These are phyloP conservation scores for Schwanniomyces polymorphus DNA, from an alignment of 805 yeast genomes.

Conservation along the genomic window DNA sequence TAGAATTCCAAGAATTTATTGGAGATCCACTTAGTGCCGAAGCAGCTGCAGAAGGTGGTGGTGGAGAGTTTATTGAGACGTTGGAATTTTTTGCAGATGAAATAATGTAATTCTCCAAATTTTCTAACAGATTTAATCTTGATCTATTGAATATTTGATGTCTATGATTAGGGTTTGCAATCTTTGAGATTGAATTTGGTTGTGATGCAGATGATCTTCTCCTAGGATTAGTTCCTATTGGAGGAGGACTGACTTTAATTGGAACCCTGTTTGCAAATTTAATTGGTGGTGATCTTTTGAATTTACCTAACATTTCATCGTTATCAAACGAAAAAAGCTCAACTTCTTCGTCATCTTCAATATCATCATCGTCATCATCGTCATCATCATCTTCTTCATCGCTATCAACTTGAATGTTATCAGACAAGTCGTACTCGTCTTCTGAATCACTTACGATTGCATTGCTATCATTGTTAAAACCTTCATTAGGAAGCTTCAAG, in stretches of 20 bases:
- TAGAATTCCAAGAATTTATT: conserved; percentile 15
- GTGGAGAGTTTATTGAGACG: conserved; percentile 35
- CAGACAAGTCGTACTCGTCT: conserved; percentile 19
- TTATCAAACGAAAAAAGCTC: conserved; percentile 28
- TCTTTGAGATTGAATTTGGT: conserved; percentile 12
- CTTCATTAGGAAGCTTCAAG: conserved; percentile 45
- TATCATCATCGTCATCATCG: conserved; percentile 23
- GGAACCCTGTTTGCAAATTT: conserved; percentile 46
- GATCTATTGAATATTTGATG: conserved; percentile 37
- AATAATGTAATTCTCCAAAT: conserved; percentile 40
- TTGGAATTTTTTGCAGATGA: conserved; percentile 40
- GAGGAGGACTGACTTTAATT: conserved; percentile 38
- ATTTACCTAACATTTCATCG: conserved; percentile 12
- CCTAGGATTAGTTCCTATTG: conserved; percentile 18
- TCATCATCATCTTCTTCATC: conserved; percentile 35
- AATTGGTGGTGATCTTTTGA: conserved; percentile 31
- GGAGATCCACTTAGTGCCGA: conserved; percentile 21
- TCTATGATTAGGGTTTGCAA: conserved; percentile 18
- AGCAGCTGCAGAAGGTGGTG: conserved; percentile 19
- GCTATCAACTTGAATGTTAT: conserved; percentile 7
- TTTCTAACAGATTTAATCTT: conserved; percentile 42
- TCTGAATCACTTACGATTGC: conserved; percentile 34
- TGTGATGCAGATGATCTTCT: conserved; percentile 30
- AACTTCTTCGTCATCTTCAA: conserved; percentile 20
- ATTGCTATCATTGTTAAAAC: conserved; percentile 15